Evolutionary conservation across 1,139 yeast genomes (phyloP).

Genomic region (Yamadazyma atlantica): DNA sequence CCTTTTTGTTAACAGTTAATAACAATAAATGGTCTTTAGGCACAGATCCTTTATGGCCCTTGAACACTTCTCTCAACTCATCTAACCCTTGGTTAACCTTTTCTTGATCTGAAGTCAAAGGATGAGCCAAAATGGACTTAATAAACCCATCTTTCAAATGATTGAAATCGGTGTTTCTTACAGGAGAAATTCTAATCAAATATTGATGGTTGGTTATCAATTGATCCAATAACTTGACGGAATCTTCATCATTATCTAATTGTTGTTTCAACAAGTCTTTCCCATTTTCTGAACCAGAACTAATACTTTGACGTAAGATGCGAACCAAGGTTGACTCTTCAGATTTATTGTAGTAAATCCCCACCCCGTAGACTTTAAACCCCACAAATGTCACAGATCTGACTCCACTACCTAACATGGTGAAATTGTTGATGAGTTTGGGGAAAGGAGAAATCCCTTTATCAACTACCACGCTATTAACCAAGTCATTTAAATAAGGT

Average conservation of each 20-base stretch:
- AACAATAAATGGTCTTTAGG: conserved; percentile 62
- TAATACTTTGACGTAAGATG: conserved; percentile 28
- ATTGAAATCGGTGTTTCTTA: conserved; percentile 83
- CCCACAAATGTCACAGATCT: conserved; percentile 78
- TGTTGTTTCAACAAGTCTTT: conserved; percentile 13
- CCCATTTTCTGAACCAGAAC: conserved; percentile 8
- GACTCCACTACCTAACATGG: conserved; percentile 74
- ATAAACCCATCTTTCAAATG: conserved; percentile 89
- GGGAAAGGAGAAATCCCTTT: conserved; percentile 56
- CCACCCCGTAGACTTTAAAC: conserved; percentile 87
- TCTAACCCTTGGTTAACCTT: conserved; percentile 52
- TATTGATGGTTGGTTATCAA: conserved; percentile 43
- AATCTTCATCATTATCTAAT: conserved; percentile 27
- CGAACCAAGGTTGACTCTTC: conserved; percentile 50
- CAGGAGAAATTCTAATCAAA: conserved; percentile 78
- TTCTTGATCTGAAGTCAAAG: conserved; percentile 40
- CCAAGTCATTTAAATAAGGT: conserved; percentile 3
- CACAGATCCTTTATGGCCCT: conserved; percentile 54
- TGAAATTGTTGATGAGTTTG: conserved; percentile 32
- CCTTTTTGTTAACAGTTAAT: conserved; percentile 46
- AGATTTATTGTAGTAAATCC: conserved; percentile 65
- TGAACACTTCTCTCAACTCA: conserved; percentile 52
- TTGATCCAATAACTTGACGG: conserved; percentile 53
- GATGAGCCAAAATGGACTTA: conserved; percentile 66
- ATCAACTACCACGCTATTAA: conserved; percentile 40